Evolutionary conservation across 768 basidiomycete species (phyloP).

Genomic region (Tylopilus sp.): DNA sequence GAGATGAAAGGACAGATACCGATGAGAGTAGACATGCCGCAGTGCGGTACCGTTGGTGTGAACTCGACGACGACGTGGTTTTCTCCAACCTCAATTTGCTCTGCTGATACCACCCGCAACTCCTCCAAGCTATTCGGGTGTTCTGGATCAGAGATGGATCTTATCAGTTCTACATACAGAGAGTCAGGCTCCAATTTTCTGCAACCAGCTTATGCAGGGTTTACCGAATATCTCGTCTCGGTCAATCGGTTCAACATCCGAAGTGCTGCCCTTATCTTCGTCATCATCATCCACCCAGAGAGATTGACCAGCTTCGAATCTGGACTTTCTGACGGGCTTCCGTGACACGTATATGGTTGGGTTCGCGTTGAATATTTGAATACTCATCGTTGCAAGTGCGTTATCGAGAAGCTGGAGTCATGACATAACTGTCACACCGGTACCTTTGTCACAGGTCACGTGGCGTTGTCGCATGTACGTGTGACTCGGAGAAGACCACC

Average conservation of each 20-base stretch:
- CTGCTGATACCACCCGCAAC: conserved; percentile 88
- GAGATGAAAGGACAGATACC: conserved; percentile 42
- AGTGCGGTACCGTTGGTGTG: conserved; percentile 97
- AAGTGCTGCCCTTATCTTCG: conserved; percentile 35
- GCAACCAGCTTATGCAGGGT: conserved; percentile 3
- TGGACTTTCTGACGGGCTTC: conserved; percentile 40
- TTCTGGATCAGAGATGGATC: conserved; percentile 92
- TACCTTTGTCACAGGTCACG: conserved; percentile 19
- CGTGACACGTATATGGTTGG: conserved; percentile 72
- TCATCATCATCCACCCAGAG: conserved; percentile 58
- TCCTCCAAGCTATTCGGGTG: conserved; percentile 93
- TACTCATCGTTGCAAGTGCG: conserved; percentile 38
- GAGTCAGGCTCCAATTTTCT: background rate
- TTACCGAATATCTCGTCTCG: conserved; percentile 90
- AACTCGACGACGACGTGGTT: conserved; percentile 85
- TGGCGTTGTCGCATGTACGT: conserved; percentile 7
- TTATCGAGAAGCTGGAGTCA: background rate
- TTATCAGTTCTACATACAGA: conserved; percentile 71
- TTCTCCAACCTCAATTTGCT: conserved; percentile 65
- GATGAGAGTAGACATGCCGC: conserved; percentile 95
- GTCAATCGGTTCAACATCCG: conserved; percentile 71
- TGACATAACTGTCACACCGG: conserved; percentile 16
- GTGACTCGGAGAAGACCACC: conserved; percentile 5
- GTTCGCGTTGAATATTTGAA: conserved; percentile 83
- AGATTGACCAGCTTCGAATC: conserved; percentile 42